These are phyloP conservation scores for Cucurbita moschata DNA, from an alignment of 306 rosid species.

Conservation along the genomic window DNA sequence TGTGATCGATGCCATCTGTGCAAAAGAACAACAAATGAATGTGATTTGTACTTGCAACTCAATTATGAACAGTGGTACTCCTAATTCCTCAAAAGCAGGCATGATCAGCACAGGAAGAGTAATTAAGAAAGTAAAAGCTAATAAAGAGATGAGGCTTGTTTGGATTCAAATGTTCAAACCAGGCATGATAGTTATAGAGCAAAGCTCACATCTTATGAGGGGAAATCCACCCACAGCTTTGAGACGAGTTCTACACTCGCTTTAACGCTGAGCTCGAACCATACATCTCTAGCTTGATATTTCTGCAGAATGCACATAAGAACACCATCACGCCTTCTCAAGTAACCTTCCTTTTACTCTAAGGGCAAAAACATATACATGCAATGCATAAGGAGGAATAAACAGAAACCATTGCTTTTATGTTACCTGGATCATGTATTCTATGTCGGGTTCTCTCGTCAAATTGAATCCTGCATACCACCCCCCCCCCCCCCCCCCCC, in stretches of 20 bases:
- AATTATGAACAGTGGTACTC: neutral
- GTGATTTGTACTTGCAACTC: constrained; percentile 2
- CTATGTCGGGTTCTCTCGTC: neutral
- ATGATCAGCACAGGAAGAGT: neutral
- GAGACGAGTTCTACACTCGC: neutral
- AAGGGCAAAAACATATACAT: neutral
- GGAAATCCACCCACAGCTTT: neutral
- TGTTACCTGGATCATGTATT: neutral
- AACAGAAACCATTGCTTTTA: neutral
- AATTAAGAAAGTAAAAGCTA: neutral
- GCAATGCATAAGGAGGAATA: neutral
- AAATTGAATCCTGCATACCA: neutral
- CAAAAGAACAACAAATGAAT: neutral
- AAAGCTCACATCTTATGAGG: neutral
- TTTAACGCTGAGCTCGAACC: neutral
- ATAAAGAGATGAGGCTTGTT: constrained; percentile 2
- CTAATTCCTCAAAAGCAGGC: neutral
- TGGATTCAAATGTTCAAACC: neutral
- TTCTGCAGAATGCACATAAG: constrained; percentile 2
- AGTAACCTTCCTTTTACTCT: neutral
- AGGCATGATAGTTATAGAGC: neutral
- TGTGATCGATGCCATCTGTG: neutral
- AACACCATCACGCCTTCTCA: neutral
- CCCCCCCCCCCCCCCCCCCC: neutral
- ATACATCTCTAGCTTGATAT: neutral